Evolutionary conservation across 306 rosid species (phyloP).

Genomic region (Luffa aegyptiaca): DNA sequence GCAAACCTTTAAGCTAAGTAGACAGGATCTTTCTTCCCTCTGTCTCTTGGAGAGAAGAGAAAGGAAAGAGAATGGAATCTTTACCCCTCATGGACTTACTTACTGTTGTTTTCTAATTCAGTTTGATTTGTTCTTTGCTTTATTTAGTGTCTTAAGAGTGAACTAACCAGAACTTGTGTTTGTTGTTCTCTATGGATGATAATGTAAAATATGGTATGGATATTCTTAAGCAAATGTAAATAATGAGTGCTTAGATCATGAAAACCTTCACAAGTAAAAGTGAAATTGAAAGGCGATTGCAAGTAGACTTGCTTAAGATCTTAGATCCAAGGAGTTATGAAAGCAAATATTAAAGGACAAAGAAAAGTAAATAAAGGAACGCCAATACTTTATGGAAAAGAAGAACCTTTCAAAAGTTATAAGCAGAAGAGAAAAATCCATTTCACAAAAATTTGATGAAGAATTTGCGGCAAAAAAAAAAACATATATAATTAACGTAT

Average conservation of each 20-base stretch:
- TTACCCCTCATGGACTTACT: neutral
- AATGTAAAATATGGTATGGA: neutral
- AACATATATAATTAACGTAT: neutral
- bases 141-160: neutral
- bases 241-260: neutral
- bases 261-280: neutral
- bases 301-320: neutral
- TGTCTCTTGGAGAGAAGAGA: neutral
- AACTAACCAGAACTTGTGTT: neutral
- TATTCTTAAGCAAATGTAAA: neutral
- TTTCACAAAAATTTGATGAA: neutral
- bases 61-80: neutral
- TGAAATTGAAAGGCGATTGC: neutral
- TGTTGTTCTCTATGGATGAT: neutral
- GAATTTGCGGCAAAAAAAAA: neutral
- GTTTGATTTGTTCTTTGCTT: neutral
- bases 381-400: neutral
- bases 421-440: neutral
- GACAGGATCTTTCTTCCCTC: neutral
- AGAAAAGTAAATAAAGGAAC: neutral
- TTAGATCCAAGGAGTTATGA: neutral
- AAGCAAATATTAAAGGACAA: neutral
- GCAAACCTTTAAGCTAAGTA: neutral
- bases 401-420: neutral
- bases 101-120: neutral